Evolutionary conservation across 2,329 filamentous ascomycete genomes (phyloP).

Genomic region (Sporothrix phasma): DNA sequence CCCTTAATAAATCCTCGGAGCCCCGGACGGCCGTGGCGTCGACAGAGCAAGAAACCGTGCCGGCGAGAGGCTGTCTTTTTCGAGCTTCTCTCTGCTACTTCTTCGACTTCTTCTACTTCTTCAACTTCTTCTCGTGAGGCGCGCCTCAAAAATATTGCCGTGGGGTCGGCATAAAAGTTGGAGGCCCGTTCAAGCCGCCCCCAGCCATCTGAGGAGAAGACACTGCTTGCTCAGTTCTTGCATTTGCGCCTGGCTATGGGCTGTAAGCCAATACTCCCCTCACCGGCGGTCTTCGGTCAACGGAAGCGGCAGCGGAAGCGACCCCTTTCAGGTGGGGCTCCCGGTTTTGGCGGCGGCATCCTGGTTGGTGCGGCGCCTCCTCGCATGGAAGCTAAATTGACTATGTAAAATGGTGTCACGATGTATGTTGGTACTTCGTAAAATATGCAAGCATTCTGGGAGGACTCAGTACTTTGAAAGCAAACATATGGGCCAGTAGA

Average conservation of each 20-base stretch:
- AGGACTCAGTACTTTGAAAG: neutral
- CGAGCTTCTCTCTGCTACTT: too few species aligned
- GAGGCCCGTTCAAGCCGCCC: neutral
- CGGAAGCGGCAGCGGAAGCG: conserved; percentile 11
- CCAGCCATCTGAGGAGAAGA: neutral
- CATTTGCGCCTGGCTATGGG: neutral
- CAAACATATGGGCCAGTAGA: neutral
- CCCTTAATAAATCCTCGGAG: neutral
- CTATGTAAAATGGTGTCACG: neutral
- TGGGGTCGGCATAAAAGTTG: neutral
- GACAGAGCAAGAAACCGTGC: neutral
- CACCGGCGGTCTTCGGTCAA: conserved; percentile 5
- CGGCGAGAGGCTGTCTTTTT: neutral
- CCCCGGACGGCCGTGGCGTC: neutral
- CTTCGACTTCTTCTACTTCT: too few species aligned
- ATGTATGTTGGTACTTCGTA: neutral
- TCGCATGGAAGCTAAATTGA: neutral
- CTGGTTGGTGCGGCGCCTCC: neutral
- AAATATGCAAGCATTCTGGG: too few species aligned
- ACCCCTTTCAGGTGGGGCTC: neutral
- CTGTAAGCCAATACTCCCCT: neutral
- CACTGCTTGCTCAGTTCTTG: neutral
- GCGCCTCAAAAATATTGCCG: neutral
- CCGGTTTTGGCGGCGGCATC: neutral
- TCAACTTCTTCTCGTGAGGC: neutral